Evolutionary conservation across 2,329 filamentous ascomycete genomes (phyloP), one percentile per base, ranked within the genome.

Genomic region (Fusarium sp.): DNA sequence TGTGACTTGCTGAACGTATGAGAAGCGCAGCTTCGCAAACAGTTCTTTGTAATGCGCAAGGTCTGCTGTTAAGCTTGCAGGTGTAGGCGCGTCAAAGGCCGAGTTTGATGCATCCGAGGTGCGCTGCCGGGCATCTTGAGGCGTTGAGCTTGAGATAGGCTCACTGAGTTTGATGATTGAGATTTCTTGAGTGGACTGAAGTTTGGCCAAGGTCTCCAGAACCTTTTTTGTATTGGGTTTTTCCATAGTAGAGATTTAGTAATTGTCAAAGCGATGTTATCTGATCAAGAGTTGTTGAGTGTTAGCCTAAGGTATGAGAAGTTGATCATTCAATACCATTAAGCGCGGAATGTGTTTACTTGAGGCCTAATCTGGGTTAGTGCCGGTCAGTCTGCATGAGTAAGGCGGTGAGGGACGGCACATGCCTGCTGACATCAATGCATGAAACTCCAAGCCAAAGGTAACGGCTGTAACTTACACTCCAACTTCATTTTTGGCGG

Each of bases 1-100:
- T 44, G 95, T 98, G 67, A 98, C 94, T 84, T 98, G 96, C 81
- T 99, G 96, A 73, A 98, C 92, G 81, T 98, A 98, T 69, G 93
- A 97, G 84, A 98, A 98, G 73, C 95, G 93, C 39, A 98, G 87
- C 82, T 99, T 98, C 42, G 94, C 92, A 81, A 98, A 99, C 20
- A 98, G 88, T 81, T 98, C 95, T 82, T 93, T 94, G 83, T 98
- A 98, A 80, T 98, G 95, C 31, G 87, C 85, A 28, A 98, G 85
- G 79, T 98, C 95, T 28, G 92, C 93, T 69, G 93, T 90, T 9
- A 98, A 85, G 18, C 91, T 91, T 17, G 91, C 88, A 1, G 95
- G 94, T 11, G 90, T 93, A 18, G 89, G 88, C 64, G 87, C 88
- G 70, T 91, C 89, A 66, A 90, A 85, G 24, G 87, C 85, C 64